phyloP scores from a whole-genome alignment of 805 yeast genomes.

The Lipomyces orientalis region DNA sequence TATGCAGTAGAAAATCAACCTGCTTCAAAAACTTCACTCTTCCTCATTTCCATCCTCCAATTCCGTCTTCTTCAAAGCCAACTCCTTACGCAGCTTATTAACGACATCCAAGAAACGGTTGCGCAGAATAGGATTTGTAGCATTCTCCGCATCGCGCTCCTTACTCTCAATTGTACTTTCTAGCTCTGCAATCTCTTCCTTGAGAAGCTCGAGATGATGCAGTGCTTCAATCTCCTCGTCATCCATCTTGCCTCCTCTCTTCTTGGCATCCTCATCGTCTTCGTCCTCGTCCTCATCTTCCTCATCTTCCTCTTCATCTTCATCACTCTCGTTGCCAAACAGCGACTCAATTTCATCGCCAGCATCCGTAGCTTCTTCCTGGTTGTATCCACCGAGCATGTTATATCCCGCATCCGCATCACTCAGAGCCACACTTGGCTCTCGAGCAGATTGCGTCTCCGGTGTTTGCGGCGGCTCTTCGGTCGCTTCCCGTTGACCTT shows the following conservation, averaged over 20 bases:
- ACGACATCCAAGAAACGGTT: conserved; percentile 85
- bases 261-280: conserved; percentile 60
- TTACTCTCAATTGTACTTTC: conserved; percentile 78
- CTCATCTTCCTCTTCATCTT: conserved; percentile 46
- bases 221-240: conserved; percentile 58
- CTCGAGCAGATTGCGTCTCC: conserved; percentile 37
- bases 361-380: conserved; percentile 48
- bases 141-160: conserved; percentile 70
- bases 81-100: conserved; percentile 75
- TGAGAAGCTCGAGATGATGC: conserved; percentile 73
- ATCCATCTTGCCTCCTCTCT: conserved; percentile 58
- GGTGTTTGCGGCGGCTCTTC: conserved; percentile 30
- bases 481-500: conserved; percentile 37
- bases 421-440: conserved; percentile 34
- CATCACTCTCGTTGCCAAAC: conserved; percentile 53
- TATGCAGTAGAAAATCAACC: neutral
- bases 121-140: conserved; percentile 80
- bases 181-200: conserved; percentile 85
- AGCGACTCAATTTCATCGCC: conserved; percentile 47
- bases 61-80: conserved; percentile 78
- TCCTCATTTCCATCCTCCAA: conserved; percentile 47
- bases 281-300: conserved; percentile 57
- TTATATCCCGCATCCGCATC: conserved; percentile 44
- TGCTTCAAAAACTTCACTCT: conserved; percentile 8
- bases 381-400: conserved; percentile 40